Evolutionary conservation across 345 rosid species (phyloP).

Genomic region (Linum tenue): DNA sequence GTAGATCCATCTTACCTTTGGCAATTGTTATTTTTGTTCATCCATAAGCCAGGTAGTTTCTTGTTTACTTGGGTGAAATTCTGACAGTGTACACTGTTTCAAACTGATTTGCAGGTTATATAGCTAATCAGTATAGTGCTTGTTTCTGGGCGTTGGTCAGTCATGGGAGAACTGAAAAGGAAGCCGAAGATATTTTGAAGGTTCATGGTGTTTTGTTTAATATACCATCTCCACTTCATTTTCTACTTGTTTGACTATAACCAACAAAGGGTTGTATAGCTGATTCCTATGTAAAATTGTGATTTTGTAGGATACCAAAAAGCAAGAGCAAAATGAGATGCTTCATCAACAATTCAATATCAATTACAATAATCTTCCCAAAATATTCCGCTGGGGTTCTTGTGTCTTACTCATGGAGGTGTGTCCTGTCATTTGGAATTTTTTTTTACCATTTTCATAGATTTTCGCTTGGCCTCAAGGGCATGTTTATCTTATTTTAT

Average conservation of each 20-base stretch:
- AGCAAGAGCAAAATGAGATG: constrained; percentile 77
- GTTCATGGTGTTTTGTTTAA: constrained; percentile 17
- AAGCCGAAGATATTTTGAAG: constrained; percentile 59
- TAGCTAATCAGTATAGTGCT: constrained; percentile 48
- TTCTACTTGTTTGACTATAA: neutral
- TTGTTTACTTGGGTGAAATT: neutral
- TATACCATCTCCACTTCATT: neutral
- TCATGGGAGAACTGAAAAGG: constrained; percentile 49
- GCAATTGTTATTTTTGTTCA: neutral
- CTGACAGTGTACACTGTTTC: neutral
- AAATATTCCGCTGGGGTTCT: constrained; percentile 81
- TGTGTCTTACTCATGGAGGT: constrained; percentile 70
- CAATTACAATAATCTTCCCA: constrained; percentile 60
- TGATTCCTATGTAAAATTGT: constrained; percentile 1
- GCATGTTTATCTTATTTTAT: constrained; percentile 1
- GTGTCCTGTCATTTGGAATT: neutral
- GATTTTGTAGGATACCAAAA: constrained; percentile 50
- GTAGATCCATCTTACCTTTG: constrained; percentile 14
- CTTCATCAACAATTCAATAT: constrained; percentile 69
- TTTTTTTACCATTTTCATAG: neutral
- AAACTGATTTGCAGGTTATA: constrained; percentile 51
- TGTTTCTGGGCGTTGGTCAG: constrained; percentile 73
- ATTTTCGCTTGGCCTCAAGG: neutral
- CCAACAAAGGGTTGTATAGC: neutral
- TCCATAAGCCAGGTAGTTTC: neutral